These are phyloP conservation scores for Xylariomycetidae sp. DNA, from an alignment of 2,329 filamentous ascomycete genomes.

Conservation along the genomic window DNA sequence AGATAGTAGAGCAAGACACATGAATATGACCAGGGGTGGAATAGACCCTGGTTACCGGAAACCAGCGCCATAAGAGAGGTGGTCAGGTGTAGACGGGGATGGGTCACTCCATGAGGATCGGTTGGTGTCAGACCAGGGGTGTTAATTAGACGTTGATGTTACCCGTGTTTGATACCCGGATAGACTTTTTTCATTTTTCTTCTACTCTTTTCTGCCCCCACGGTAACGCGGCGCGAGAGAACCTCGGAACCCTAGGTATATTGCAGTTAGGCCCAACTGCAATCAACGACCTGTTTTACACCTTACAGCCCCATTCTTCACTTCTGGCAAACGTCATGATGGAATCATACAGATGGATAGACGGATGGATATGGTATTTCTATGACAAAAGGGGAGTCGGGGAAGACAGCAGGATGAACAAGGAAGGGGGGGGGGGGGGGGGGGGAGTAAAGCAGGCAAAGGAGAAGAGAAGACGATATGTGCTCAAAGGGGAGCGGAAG, in stretches of 20 bases:
- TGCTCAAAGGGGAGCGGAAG: too few relatives aligned
- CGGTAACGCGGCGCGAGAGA: too few relatives aligned
- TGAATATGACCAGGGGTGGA: too few relatives aligned
- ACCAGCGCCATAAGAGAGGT: too few relatives aligned
- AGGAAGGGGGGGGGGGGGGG: not conserved
- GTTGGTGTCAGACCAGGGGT: slow-evolving; percentile 12
- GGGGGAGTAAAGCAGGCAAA: not conserved
- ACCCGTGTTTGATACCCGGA: slow-evolving; percentile 32
- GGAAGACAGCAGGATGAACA: not conserved
- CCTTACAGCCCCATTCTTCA: not conserved
- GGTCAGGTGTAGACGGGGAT: slow-evolving; percentile 1
- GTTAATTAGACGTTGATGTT: slow-evolving; percentile 15
- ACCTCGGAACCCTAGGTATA: not conserved
- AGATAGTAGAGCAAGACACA: not conserved
- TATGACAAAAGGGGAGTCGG: not conserved
- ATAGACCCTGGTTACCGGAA: not conserved
- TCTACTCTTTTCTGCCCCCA: slow-evolving; percentile 12
- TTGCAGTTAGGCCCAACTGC: not conserved
- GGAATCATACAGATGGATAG: not conserved
- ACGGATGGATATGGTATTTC: too few relatives aligned
- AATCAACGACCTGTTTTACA: not conserved
- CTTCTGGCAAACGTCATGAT: not conserved
- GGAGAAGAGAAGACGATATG: not conserved
- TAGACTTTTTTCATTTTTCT: slow-evolving; percentile 29
- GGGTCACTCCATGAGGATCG: slow-evolving; percentile 9